Conservation (phyloP, 345 rosid species). For the Chamaenerion angustifolium region DNA sequence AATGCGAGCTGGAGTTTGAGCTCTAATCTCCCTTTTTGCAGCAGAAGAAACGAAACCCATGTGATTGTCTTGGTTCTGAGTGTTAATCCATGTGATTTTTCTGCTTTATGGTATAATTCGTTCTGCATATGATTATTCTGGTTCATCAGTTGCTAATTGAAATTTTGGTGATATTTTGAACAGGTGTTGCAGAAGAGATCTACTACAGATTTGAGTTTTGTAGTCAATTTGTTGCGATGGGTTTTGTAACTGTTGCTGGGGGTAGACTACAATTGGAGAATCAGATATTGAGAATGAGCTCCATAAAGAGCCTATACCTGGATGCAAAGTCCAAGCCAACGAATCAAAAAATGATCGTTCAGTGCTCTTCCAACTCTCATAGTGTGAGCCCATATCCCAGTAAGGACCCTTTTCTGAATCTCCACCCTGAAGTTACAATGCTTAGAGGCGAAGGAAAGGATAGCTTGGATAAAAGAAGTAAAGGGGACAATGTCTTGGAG, state of each 20-base stretch:
- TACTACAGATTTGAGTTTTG: background rate
- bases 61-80: background rate
- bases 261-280: slow-evolving; percentile 38
- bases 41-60: background rate
- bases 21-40: background rate
- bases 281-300: slow-evolving; percentile 27
- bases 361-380: slow-evolving; percentile 35
- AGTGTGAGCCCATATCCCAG: slow-evolving; percentile 40
- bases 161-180: too few species aligned
- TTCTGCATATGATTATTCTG: too few species aligned
- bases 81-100: too few species aligned
- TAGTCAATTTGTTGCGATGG: slow-evolving; percentile 10
- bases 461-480: slow-evolving; percentile 28
- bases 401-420: slow-evolving; percentile 70
- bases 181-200: too few species aligned
- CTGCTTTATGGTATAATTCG: too few species aligned
- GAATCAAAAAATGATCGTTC: slow-evolving; percentile 25
- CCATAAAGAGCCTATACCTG: slow-evolving; percentile 11
- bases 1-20: background rate
- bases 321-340: slow-evolving; percentile 27
- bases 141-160: too few species aligned
- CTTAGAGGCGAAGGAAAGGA: slow-evolving; percentile 65
- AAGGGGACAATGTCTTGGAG: slow-evolving; percentile 37
- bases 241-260: slow-evolving; percentile 43
- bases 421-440: slow-evolving; percentile 77